Evolutionary conservation across 139 green algal genomes (phyloP), one percentile per base, ranked within the genome.

Genomic region (Closterium sp.): DNA sequence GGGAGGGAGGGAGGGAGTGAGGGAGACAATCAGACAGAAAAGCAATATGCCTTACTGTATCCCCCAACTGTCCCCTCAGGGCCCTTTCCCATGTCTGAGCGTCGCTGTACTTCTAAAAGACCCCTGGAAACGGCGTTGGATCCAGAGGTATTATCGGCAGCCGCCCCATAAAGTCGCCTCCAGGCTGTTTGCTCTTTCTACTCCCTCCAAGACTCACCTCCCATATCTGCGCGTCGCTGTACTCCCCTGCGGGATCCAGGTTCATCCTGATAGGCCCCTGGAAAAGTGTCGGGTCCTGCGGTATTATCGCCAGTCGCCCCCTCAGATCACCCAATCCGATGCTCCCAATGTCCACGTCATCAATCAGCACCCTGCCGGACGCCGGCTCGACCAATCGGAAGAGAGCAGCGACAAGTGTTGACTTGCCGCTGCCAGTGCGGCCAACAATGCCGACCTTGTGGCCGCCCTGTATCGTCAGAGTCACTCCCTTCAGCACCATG

Each of bases 201-300:
- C 36, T 4, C 36, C 36, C 36, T 21, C 38, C 38, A 10, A 66
- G 55, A 28, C 55, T 28, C 55, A 93, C 96, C 8, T 84, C 76
- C 96, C 96, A 97, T 16, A 98, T 94, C 23, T 91, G 31, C 23
- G 92, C 91, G 90, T 98, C 97, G 7, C 30, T 91, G 21, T 95
- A 55, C 55, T 96, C 86, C 10, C 92, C 95, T 92, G 99, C 98
- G 1, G 98, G 98, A 91, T 99, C 97, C 83, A 99, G 91, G 94
- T 99, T 99, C 90, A 33, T 94, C 34, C 98, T 95, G 30, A 99
- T 91, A 16, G 93, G 97, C 76, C 98, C 98, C 34, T 92, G 96
- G 92, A 99, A 99, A 34, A 99, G 96, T 36, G 98, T 96, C 0
- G 98, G 97, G 64, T 99, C 97, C 95, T 99, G 97, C 8, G 91